Percentiles rank a stretch among this genome's conserved stretches.
Evolutionary conservation across 192 early-diverging fungal species (phyloP).

Genomic region (Backusella parvicylindrica): DNA sequence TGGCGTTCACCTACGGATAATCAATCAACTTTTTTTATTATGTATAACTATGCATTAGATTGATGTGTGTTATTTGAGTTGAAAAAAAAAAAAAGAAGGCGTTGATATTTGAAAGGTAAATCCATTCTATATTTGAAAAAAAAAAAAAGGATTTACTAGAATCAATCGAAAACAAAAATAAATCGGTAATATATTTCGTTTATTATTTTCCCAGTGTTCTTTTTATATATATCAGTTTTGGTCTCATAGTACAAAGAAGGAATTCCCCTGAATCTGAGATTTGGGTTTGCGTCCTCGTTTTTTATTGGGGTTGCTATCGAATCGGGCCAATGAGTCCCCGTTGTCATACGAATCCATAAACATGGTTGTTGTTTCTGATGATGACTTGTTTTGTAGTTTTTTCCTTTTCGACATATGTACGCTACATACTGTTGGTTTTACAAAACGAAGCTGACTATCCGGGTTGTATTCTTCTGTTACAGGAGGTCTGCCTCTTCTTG

Average conservation of each 20-base stretch:
- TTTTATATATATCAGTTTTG: background rate
- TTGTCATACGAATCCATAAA: background rate
- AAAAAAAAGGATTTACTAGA: too few relatives aligned
- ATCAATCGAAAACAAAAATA: background rate
- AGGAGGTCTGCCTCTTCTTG: slow-evolving; percentile 13
- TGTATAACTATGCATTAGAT: background rate
- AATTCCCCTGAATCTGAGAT: slow-evolving; percentile 34
- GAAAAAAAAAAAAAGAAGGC: background rate
- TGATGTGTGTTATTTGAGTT: background rate
- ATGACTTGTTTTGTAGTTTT: background rate
- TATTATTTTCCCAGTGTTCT: background rate
- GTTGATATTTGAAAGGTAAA: background rate
- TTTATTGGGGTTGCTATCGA: slow-evolving; percentile 27
- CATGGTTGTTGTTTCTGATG: background rate
- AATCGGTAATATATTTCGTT: background rate
- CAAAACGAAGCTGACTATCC: slow-evolving; percentile 15
- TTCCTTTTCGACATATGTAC: background rate
- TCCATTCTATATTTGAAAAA: background rate
- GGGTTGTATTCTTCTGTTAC: background rate
- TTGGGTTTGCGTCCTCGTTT: slow-evolving; percentile 38
- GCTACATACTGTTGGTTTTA: slow-evolving; percentile 23
- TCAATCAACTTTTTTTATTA: background rate
- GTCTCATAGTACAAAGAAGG: slow-evolving; percentile 24
- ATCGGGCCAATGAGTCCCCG: slow-evolving; percentile 9
- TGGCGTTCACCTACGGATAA: too few relatives aligned